Conservation (phyloP, 345 rosid species). For the Lagerstroemia speciosa region DNA sequence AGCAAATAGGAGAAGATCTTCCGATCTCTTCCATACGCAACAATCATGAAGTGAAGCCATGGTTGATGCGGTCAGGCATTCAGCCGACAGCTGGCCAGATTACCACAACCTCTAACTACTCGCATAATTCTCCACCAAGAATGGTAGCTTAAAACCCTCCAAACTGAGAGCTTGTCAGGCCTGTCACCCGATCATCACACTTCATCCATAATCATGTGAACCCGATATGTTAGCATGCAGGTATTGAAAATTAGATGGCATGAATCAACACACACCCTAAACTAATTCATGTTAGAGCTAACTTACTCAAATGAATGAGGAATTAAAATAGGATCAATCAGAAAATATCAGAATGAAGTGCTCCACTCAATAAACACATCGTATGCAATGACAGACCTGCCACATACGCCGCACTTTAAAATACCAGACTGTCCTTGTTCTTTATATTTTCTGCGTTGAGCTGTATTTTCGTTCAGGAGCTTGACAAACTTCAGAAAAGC, state of each 20-base stretch:
- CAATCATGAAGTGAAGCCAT: background rate
- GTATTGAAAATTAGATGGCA: background rate
- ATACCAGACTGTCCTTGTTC: constrained; percentile 19
- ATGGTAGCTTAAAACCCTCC: background rate
- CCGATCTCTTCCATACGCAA: background rate
- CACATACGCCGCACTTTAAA: constrained; percentile 38
- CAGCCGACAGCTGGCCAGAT: background rate
- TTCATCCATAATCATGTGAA: background rate
- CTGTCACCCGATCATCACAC: background rate
- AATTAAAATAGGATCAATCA: background rate
- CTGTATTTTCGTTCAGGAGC: constrained; percentile 34
- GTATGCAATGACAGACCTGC: constrained; percentile 30
- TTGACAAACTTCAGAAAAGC: constrained; percentile 37
- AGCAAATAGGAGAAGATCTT: background rate
- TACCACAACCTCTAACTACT: background rate
- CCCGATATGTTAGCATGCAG: background rate
- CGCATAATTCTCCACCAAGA: background rate
- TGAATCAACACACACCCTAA: background rate
- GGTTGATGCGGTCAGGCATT: background rate
- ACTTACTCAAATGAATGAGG: background rate
- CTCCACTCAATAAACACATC: constrained; percentile 11
- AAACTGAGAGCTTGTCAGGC: background rate
- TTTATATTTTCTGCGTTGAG: constrained; percentile 26
- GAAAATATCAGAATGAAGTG: background rate
- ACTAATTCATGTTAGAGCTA: background rate